Base-by-base conservation (phyloP, 352 stramenopile genomes). In the Phytopythium oedochilum region DNA sequence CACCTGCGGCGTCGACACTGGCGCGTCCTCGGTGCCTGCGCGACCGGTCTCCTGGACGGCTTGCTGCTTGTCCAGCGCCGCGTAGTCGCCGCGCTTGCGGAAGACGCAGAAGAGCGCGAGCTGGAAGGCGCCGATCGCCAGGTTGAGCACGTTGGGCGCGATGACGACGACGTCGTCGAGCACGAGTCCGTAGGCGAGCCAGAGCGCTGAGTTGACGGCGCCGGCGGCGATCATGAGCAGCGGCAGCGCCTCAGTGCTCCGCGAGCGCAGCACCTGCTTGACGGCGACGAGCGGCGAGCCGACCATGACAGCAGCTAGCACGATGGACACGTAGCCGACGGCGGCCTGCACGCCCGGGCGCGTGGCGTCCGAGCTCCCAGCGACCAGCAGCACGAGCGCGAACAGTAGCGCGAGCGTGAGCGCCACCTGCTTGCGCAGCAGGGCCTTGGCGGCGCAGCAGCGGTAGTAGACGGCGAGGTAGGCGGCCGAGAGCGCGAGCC, bases 271-370 rank as follows among this genome's bases (percentile, higher is more conserved):
- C 48, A 89, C 78, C 29, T 68, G 51, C 40, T 70, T 71, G 18
- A 86, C 66, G 7, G 76, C 47, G 15, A 74, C 66, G 15, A 89
- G 65, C 53, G 78, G 78, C 39, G 75, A 87, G 25, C 59, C 75
- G 51, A 86, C 81, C 73, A 89, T 89, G 53, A 92, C 61, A 9
- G 68, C 61, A 6, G 71, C 75, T 50, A 84, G 67, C 22, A 56
- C 64, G 39, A 92, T 80, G 10, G 75, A 71, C 14, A 80, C 23
- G 60, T 78, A 82, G 6, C 81, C 81, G 9, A 92, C 63, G 44
- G 71, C 61, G 26, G 70, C 48, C 28, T 83, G 53, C 5, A 86
- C 60, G 34, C 53, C 42, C 14, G 51, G 32, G n/a, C 39, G 45
- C 20, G 63, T 49, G 39, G 71, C 60, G 14, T 54, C 57, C 1